Percentiles rank a stretch among this genome's conserved stretches.
phyloP scores from a whole-genome alignment of 2,329 filamentous ascomycete genomes.

The Penicillium sp. region DNA sequence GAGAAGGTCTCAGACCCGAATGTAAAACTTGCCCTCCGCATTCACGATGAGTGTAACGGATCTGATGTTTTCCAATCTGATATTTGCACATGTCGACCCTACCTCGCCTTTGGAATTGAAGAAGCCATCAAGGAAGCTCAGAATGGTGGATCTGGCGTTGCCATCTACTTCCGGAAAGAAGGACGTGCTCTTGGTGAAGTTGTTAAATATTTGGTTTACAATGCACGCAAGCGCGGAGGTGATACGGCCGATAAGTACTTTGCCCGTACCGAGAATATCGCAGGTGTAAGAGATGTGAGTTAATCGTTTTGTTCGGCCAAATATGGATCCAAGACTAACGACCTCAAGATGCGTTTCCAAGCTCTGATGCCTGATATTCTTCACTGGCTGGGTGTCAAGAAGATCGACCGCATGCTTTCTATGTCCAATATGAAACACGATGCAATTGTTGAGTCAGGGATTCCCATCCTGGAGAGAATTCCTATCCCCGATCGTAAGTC shows the following conservation, averaged over 20 bases:
- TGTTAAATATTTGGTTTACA: constrained; percentile 76
- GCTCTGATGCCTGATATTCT: constrained; percentile 97
- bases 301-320: neutral
- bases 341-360: constrained; percentile 79
- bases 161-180: constrained; percentile 99
- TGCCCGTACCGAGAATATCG: constrained; percentile 95
- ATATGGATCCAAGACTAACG: neutral
- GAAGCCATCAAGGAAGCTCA: constrained; percentile 97
- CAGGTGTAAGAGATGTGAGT: constrained; percentile 73
- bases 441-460: constrained; percentile 52
- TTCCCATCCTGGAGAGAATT: constrained; percentile 81
- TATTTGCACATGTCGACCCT: constrained; percentile 90
- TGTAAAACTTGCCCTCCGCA: constrained; percentile 75
- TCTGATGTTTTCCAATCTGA: constrained; percentile 97
- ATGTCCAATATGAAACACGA: constrained; percentile 79
- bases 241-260: constrained; percentile 65
- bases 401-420: constrained; percentile 97
- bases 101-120: constrained; percentile 94
- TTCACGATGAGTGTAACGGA: constrained; percentile 90
- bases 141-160: constrained; percentile 86
- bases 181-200: constrained; percentile 93
- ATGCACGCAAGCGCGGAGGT: constrained; percentile 47
- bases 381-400: constrained; percentile 97
- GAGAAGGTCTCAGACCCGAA: constrained; percentile 90
- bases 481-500: constrained; percentile 70